phyloP scores from a whole-genome alignment of 2,329 filamentous ascomycete genomes.

The Neofusicoccum umdonicola region DNA sequence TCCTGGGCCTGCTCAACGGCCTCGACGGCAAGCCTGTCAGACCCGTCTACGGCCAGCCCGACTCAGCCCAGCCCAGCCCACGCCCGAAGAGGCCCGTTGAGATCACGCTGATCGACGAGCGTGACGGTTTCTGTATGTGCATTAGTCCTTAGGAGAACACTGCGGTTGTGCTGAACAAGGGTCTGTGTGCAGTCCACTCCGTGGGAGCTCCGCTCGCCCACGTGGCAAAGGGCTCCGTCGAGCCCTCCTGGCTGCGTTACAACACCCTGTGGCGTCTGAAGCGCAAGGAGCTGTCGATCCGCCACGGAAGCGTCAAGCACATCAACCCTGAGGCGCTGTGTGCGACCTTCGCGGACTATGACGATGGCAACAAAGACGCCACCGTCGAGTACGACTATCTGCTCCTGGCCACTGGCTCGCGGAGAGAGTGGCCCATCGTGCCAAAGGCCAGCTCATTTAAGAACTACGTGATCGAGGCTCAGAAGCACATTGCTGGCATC shows the following conservation, averaged over 20 bases:
- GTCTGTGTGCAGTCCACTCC: constrained; percentile 60
- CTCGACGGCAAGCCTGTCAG: constrained; percentile 57
- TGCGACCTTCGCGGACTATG: constrained; percentile 51
- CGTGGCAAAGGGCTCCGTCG: constrained; percentile 51
- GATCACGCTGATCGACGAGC: constrained; percentile 72
- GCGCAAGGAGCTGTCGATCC: constrained; percentile 58
- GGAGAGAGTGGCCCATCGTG: constrained; percentile 69
- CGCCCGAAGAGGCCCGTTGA: constrained; percentile 56
- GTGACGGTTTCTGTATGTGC: constrained; percentile 75
- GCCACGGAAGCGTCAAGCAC: constrained; percentile 63
- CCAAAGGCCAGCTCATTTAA: constrained; percentile 63
- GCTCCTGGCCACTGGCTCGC: constrained; percentile 68
- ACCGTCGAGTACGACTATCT: constrained; percentile 66
- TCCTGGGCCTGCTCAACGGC: constrained; percentile 66
- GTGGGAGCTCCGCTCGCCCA: constrained; percentile 75
- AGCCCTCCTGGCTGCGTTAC: constrained; percentile 61
- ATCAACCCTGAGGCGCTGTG: constrained; percentile 60
- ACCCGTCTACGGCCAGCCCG: constrained; percentile 30
- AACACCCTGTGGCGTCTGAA: constrained; percentile 65
- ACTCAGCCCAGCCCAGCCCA: constrained; percentile 26
- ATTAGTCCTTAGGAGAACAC: background rate
- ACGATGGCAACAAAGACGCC: constrained; percentile 28
- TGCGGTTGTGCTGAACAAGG: background rate
- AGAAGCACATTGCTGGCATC: constrained; percentile 51
- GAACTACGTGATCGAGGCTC: constrained; percentile 62